These are phyloP conservation scores for Ophiostoma ips DNA, from an alignment of 2,329 filamentous ascomycete species.

Conservation along the genomic window DNA sequence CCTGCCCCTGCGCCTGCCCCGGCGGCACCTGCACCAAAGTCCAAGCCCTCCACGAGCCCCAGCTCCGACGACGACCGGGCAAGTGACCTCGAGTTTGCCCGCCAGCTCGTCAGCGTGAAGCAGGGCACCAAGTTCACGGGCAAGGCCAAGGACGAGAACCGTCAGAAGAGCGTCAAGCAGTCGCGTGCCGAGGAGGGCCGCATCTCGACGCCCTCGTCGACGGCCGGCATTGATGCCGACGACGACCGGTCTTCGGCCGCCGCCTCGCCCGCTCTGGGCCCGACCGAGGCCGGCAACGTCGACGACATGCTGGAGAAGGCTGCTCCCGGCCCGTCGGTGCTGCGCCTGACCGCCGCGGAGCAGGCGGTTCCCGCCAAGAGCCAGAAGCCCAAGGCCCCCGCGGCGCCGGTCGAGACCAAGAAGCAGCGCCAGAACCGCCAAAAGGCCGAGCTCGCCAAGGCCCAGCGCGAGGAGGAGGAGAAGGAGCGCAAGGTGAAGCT, in stretches of 20 bases:
- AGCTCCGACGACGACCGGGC: slow-evolving; percentile 38
- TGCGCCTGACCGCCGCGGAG: slow-evolving; percentile 59
- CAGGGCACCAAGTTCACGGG: slow-evolving; percentile 48
- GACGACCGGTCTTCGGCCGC: slow-evolving; percentile 63
- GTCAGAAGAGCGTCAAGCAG: slow-evolving; percentile 57
- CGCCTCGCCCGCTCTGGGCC: slow-evolving; percentile 46
- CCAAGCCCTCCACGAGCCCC: not conserved
- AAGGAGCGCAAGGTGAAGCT: slow-evolving; percentile 59
- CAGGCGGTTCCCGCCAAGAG: slow-evolving; percentile 37
- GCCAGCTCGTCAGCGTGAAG: slow-evolving; percentile 56
- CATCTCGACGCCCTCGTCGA: slow-evolving; percentile 52
- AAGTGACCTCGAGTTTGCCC: slow-evolving; percentile 55
- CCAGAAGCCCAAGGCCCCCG: slow-evolving; percentile 38
- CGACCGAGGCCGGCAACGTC: slow-evolving; percentile 53
- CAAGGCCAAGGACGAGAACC: slow-evolving; percentile 45
- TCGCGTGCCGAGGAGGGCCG: slow-evolving; percentile 42
- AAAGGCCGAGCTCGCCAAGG: slow-evolving; percentile 73
- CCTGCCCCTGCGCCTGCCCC: slow-evolving; percentile 10
- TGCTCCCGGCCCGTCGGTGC: slow-evolving; percentile 52
- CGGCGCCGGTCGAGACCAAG: slow-evolving; percentile 68
- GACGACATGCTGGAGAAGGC: slow-evolving; percentile 83
- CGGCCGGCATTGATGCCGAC: slow-evolving; percentile 61
- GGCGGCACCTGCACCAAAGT: slow-evolving; percentile 18
- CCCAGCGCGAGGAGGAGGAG: slow-evolving; percentile 62
- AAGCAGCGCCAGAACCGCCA: slow-evolving; percentile 88